Conservation (phyloP, 495 filamentous ascomycete genomes). For the Penicillium antarcticum region DNA sequence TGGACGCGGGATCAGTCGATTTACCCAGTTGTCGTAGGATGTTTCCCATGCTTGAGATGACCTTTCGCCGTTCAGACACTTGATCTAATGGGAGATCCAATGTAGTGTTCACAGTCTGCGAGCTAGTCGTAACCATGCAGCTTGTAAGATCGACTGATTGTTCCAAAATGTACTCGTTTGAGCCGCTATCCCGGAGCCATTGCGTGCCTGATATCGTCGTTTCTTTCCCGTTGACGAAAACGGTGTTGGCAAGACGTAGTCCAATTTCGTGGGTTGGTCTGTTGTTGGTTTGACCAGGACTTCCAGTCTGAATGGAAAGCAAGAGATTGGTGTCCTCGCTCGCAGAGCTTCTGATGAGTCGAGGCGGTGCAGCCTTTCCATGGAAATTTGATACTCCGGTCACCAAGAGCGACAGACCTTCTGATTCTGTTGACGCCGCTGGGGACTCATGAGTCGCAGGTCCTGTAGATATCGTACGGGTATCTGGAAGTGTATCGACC, state of each 20-base stretch:
- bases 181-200: conserved; percentile 42
- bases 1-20: conserved; percentile 40
- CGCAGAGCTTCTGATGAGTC: conserved; percentile 29
- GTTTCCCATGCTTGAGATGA: conserved; percentile 73
- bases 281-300: not conserved
- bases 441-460: not conserved
- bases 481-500: conserved; percentile 34
- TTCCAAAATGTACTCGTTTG: conserved; percentile 21
- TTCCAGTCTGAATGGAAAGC: conserved; percentile 20
- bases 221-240: conserved; percentile 67
- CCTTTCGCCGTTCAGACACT: conserved; percentile 59
- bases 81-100: conserved; percentile 56
- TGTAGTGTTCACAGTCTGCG: conserved; percentile 16
- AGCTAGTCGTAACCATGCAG: conserved; percentile 22
- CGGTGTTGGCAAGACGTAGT: conserved; percentile 70
- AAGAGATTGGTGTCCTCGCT: conserved; percentile 33
- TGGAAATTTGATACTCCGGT: conserved; percentile 21
- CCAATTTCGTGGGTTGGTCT: conserved; percentile 30
- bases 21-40: conserved; percentile 66
- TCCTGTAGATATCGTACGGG: not conserved
- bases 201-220: conserved; percentile 57
- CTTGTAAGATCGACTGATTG: conserved; percentile 30
- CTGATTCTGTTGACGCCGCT: conserved; percentile 14
- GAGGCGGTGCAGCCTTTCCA: conserved; percentile 29
- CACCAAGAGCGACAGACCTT: conserved; percentile 36